These are phyloP conservation scores for Eimeria falciformis DNA, from an alignment of 169 alveolate genomes.

Conservation along the genomic window DNA sequence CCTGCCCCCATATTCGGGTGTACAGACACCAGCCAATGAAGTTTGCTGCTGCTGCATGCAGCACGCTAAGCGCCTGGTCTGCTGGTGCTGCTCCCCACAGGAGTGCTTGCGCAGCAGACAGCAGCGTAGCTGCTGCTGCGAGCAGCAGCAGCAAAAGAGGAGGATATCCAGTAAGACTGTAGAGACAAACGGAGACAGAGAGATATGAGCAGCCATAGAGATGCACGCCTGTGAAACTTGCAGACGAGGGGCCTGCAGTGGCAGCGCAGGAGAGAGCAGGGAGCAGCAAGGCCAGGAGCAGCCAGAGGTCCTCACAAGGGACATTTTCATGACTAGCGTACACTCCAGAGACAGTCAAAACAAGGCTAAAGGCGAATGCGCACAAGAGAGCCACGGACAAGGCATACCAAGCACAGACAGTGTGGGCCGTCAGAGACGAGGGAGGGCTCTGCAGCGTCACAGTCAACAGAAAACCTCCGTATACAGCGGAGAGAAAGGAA, in stretches of 20 bases:
- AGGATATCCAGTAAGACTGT: conserved; percentile 38
- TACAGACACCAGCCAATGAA: conserved; percentile 57
- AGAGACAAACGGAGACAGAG: conserved; percentile 42
- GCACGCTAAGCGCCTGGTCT: conserved; percentile 30
- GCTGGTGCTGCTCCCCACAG: conserved; percentile 55
- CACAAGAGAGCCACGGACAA: conserved; percentile 26
- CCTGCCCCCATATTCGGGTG: conserved; percentile 52
- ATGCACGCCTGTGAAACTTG: conserved; percentile 25
- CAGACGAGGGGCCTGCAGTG: conserved; percentile 36
- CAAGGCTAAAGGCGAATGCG: conserved; percentile 38
- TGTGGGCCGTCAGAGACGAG: background rate
- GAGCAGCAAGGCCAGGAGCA: conserved; percentile 38
- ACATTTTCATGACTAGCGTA: background rate
- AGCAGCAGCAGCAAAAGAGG: conserved; percentile 55
- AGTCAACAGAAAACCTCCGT: conserved; percentile 50
- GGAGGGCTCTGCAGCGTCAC: conserved; percentile 27
- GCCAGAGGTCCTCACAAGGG: conserved; percentile 49
- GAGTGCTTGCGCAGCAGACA: conserved; percentile 36
- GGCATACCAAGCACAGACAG: background rate
- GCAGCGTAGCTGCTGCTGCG: conserved; percentile 18
- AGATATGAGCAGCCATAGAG: conserved; percentile 48
- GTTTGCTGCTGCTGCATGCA: conserved; percentile 69
- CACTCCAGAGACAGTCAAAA: conserved; percentile 30
- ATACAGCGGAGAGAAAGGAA: conserved; percentile 47
- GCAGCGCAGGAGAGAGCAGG: conserved; percentile 39